Base-by-base conservation (phyloP, 2,329 filamentous ascomycete genomes). In the Diaporthe helianthi region DNA sequence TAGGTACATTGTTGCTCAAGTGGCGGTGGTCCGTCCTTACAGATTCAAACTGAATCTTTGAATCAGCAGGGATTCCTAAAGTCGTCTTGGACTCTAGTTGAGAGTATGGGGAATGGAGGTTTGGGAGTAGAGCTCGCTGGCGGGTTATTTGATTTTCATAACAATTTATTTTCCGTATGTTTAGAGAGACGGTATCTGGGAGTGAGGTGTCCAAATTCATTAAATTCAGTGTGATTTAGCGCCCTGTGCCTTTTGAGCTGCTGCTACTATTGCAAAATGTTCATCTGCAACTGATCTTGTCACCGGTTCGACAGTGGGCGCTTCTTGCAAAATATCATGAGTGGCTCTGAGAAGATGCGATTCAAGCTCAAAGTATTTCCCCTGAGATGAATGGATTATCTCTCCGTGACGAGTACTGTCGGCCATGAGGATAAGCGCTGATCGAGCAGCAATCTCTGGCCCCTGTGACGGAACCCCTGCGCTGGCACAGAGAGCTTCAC, bases 311-410 rank as follows among this genome's bases (percentile, higher is more conserved):
- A 33, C 58, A 17, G 58, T 22, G 12, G 58, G 58, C 33, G 19
- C 19, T 6, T 17, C 7, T 36, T 24, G 58, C 26, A 61, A 12
- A 61, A 61, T 47, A 47, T 61, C 26, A 33, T 61, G 0, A 1
- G 58, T 24, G 4, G 41, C 58, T 8, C 19, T 33, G 41, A 61
- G 58, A 29, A 61, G 41, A 33, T 61, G 58, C 1, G 58, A 61
- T 24, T 61, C 58, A 5, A 61, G 58, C 26, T 61, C 58, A 31
- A 47, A 61, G 24, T 47, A 47, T 24, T 61, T 61, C 17, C 58
- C 58, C 41, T 61, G 41, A 1, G 41, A 47, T 5, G 58, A 61
- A 24, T 61, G 26, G 7, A 61, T 61, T 10, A 61, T 22, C 19
- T 61, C 26, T 17, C 58, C 58, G 13, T 61, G 58, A 2, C 58